Base-by-base conservation (phyloP, 2,329 filamentous ascomycete genomes). In the Cytospora piceicola region DNA sequence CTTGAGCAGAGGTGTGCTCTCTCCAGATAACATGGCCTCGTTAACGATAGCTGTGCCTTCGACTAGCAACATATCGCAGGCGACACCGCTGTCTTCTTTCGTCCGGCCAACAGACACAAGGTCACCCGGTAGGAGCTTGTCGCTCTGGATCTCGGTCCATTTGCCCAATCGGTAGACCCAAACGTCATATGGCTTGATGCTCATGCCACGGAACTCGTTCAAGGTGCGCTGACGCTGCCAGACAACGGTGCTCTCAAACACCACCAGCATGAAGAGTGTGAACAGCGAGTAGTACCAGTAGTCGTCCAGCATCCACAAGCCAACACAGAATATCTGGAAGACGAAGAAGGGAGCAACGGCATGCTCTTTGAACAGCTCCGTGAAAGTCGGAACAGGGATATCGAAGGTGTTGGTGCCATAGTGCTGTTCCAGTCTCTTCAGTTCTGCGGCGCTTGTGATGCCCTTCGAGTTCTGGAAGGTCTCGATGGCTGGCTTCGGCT, bases 261-360 rank as follows among this genome's bases (percentile, higher is more conserved):
- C 90, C 71, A 99, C 93, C 64, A 99, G 87, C 96, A 99, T 99
- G 81, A 98, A 94, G 27, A 99, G 88, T 0, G 96, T 99, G 79
- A 99, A 99, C 24, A 99, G 87, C 68, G 95, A 98, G 81, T 99
- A 99, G 83, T 99, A 99, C 95, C 96, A 99, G 81, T 98, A 99
- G 80, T 99, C 96, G 75, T 99, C 95, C 75, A 99, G 82, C 89
- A 98, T 92, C 95, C 95, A 99, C 68, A 99, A 82, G 20, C 95
- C 96, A 66, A 99, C 95, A 73, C 96, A 99, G 82, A 99, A 99
- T 68, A 99, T 85, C 83, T 99, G 95, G 81, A 99, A 99, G 69
- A 99, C 94, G 79, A 99, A 99, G 83, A 99, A 99, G 6, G 95
- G 95, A 27, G 96, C 96, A 27, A 99, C 96, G 29, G 96, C 94